Conservation (phyloP, 352 stramenopile species). For the Phytopythium litorale region DNA sequence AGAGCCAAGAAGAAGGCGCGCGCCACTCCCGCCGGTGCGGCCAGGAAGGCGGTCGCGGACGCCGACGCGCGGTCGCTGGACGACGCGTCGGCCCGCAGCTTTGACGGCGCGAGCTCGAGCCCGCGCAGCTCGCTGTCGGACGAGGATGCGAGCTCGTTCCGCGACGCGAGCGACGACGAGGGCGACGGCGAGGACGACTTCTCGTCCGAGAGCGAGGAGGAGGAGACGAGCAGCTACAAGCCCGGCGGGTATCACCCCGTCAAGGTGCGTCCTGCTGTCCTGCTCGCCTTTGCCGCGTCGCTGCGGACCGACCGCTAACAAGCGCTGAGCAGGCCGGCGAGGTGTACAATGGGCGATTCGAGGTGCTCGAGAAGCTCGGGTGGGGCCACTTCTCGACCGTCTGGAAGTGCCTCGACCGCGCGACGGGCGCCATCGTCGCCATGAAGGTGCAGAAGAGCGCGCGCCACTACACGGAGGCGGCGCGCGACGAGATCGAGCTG, state of each 20-base stretch:
- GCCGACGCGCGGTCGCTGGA: constrained; percentile 17
- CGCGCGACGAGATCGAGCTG: constrained; percentile 98
- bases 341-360: constrained; percentile 92
- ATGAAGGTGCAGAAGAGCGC: constrained; percentile 98
- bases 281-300: too few species aligned
- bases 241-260: constrained; percentile 98
- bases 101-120: constrained; percentile 12
- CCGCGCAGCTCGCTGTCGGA: constrained; percentile 21
- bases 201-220: constrained; percentile 83
- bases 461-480: constrained; percentile 97
- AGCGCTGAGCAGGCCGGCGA: constrained; percentile 55
- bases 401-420: constrained; percentile 95
- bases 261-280: constrained; percentile 33
- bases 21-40: not conserved
- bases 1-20: constrained; percentile 6
- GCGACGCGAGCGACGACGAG: constrained; percentile 11
- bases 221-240: constrained; percentile 96
- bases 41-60: not conserved
- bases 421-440: constrained; percentile 87
- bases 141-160: constrained; percentile 13
- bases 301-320: too few species aligned
- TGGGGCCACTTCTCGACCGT: constrained; percentile 99
- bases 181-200: constrained; percentile 90
- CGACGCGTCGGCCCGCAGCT: constrained; percentile 8
- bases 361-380: constrained; percentile 98